Conservation (phyloP, 2,329 filamentous ascomycete genomes). For the Dendryphion nanum region DNA sequence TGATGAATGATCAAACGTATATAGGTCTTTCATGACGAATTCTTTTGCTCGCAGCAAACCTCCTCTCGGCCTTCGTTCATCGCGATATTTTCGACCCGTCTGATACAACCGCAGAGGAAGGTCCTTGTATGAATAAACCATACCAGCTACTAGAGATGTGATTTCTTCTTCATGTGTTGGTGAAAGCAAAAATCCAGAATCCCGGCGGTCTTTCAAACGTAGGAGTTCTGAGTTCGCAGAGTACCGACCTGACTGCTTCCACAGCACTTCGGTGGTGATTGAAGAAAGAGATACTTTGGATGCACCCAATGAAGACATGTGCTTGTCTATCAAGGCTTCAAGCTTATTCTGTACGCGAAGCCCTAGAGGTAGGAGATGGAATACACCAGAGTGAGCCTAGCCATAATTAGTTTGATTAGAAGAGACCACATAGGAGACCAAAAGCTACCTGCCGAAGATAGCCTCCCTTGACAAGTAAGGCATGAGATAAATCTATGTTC, state of each 20-base stretch:
- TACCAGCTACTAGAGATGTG: conserved; percentile 71
- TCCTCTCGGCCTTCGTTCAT: conserved; percentile 85
- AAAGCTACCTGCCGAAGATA: conserved; percentile 46
- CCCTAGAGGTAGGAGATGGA: conserved; percentile 86
- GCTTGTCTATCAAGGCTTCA: conserved; percentile 78
- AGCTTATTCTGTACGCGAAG: conserved; percentile 85
- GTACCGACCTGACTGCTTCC: conserved; percentile 81
- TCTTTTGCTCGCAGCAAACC: conserved; percentile 85
- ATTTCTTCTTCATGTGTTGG: conserved; percentile 98
- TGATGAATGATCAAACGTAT: conserved; percentile 79
- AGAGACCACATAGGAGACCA: too few species aligned
- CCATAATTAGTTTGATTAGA: conserved; percentile 20
- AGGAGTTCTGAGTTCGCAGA: conserved; percentile 79
- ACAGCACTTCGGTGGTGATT: conserved; percentile 80
- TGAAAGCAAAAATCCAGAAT: conserved; percentile 71
- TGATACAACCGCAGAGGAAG: conserved; percentile 88
- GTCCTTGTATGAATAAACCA: conserved; percentile 78
- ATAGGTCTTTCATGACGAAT: conserved; percentile 97
- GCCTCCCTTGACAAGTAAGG: conserved; percentile 45
- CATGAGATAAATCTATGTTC: conserved; percentile 39
- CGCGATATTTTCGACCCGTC: conserved; percentile 89
- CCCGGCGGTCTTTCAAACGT: conserved; percentile 74
- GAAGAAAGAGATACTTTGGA: conserved; percentile 81
- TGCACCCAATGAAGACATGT: conserved; percentile 80
- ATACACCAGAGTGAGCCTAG: conserved; percentile 82